Conservation (phyloP, 805 yeast genomes). For the Pichia phayaonensis region DNA sequence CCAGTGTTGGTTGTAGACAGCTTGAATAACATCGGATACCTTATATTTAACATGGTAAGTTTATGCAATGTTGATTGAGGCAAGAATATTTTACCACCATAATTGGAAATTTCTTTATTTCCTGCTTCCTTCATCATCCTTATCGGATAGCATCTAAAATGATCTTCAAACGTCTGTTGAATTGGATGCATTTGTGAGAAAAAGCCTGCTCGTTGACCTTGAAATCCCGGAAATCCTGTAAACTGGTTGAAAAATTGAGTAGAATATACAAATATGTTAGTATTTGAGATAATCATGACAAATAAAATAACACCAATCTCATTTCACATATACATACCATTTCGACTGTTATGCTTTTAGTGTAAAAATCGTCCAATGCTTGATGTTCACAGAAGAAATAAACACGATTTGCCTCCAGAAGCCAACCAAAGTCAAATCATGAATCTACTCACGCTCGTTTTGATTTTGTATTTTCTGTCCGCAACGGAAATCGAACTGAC, state of each 20-base stretch:
- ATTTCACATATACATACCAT: background rate
- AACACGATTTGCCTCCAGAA: background rate
- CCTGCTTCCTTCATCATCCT: slow-evolving; percentile 77
- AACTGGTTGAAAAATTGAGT: slow-evolving; percentile 13
- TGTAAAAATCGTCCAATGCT: background rate
- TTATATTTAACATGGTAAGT: slow-evolving; percentile 80
- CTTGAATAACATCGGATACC: slow-evolving; percentile 94
- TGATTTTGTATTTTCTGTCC: no score
- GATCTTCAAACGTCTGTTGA: slow-evolving; percentile 58
- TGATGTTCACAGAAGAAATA: background rate
- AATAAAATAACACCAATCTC: background rate
- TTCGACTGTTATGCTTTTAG: no score
- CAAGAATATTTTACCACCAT: slow-evolving; percentile 89
- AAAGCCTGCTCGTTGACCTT: slow-evolving; percentile 11
- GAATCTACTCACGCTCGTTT: background rate
- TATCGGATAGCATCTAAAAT: slow-evolving; percentile 87
- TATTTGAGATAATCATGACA: background rate
- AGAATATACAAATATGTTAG: slow-evolving; percentile 3
- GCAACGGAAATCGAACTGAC: background rate
- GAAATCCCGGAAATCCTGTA: slow-evolving; percentile 22
- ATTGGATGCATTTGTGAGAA: slow-evolving; percentile 15
- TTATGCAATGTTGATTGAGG: slow-evolving; percentile 91
- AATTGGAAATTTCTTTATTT: slow-evolving; percentile 72
- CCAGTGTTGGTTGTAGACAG: slow-evolving; percentile 55
- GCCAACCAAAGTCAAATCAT: background rate